Conservation (phyloP, 1,284 basidiomycete genomes). For the Phellinidium pouzarii region DNA sequence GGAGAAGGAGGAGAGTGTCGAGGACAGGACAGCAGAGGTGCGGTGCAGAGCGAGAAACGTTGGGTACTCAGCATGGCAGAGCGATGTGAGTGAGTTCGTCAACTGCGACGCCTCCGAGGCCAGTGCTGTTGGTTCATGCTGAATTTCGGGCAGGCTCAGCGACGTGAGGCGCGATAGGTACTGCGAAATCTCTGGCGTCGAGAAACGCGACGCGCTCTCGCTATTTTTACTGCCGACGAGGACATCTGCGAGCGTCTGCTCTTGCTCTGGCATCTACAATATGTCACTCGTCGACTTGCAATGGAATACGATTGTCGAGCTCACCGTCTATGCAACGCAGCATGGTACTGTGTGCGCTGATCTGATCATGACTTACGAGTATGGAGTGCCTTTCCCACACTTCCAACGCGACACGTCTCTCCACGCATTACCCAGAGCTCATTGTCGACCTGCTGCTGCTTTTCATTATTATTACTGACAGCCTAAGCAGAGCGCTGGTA, state of each 20-base stretch:
- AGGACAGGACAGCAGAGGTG: constrained; percentile 61
- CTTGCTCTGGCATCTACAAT: neutral
- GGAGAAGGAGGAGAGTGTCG: constrained; percentile 58
- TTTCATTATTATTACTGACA: no score
- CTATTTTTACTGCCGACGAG: constrained; percentile 6
- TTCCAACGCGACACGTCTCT: constrained; percentile 6
- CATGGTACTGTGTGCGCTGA: neutral
- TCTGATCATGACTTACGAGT: neutral
- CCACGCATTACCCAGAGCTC: no score
- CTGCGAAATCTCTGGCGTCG: constrained; percentile 24
- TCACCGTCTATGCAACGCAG: neutral
- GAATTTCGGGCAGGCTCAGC: constrained; percentile 57
- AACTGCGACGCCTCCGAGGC: constrained; percentile 78
- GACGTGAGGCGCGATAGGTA: constrained; percentile 64
- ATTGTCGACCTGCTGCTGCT: neutral
- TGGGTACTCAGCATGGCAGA: constrained; percentile 83
- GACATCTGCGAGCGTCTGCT: constrained; percentile 10
- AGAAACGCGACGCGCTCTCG: constrained; percentile 6
- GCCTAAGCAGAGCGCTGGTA: neutral
- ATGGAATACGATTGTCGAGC: neutral
- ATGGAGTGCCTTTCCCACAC: neutral
- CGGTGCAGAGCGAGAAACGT: constrained; percentile 81
- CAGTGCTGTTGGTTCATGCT: constrained; percentile 65
- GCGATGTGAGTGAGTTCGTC: constrained; percentile 78
- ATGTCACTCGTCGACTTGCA: no score